Evolutionary conservation across 768 basidiomycete genomes (phyloP).

Genomic region (Xerocomus brunneocitrinus): DNA sequence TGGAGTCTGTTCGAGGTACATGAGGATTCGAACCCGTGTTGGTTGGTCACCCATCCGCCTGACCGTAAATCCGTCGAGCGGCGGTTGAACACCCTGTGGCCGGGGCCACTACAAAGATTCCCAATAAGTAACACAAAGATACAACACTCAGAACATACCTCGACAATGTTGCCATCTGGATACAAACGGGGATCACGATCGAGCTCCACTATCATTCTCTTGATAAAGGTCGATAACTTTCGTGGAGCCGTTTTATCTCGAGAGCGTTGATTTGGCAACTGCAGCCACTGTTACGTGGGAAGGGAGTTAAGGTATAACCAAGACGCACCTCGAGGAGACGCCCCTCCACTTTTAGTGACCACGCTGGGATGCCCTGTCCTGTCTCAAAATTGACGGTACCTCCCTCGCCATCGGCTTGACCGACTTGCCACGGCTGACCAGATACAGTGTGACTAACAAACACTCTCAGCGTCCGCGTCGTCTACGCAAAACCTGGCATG

Average conservation of each 20-base stretch:
- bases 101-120: conserved; percentile 53
- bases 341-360: conserved; percentile 85
- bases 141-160: conserved; percentile 44
- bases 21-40: conserved; percentile 75
- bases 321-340: conserved; percentile 70
- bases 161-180: conserved; percentile 83
- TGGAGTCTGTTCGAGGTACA: conserved; percentile 83
- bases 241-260: conserved; percentile 59
- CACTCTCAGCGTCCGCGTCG: conserved; percentile 75
- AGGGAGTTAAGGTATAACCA: background rate
- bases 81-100: conserved; percentile 48
- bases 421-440: conserved; percentile 79
- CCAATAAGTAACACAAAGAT: background rate
- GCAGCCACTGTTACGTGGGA: background rate
- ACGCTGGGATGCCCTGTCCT: conserved; percentile 85
- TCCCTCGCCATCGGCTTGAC: conserved; percentile 32
- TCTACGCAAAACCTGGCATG: conserved; percentile 40
- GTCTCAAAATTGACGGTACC: conserved; percentile 61
- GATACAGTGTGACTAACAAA: conserved; percentile 88
- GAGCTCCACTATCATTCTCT: conserved; percentile 79
- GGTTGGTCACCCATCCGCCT: conserved; percentile 74
- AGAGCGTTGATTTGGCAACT: conserved; percentile 59
- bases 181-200: conserved; percentile 80
- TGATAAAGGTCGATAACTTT: conserved; percentile 84
- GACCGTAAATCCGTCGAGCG: conserved; percentile 83